Percentiles rank a stretch among this genome's conserved stretches.
phyloP scores from a whole-genome alignment of 306 rosid genomes.

The Boehmeria nivea region DNA sequence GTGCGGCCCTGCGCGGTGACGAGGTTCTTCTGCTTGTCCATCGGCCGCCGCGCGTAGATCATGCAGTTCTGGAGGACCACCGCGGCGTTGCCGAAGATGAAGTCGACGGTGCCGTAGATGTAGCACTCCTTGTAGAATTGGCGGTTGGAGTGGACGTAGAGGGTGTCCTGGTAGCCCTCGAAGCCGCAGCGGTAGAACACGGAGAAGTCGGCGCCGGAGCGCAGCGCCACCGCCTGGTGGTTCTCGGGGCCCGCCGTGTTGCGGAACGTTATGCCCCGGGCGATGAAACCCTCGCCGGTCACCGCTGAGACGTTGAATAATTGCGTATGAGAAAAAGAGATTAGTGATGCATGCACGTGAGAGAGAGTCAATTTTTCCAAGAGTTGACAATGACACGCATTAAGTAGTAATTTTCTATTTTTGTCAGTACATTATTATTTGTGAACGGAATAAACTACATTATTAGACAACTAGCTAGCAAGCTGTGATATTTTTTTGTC shows the following conservation, averaged over 20 bases:
- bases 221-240: constrained; percentile 55
- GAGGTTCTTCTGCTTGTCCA: neutral
- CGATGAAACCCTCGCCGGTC: constrained; percentile 14
- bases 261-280: constrained; percentile 14
- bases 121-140: constrained; percentile 57
- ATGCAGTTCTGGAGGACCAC: constrained; percentile 38
- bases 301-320: constrained; percentile 7
- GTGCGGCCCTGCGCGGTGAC: constrained; percentile 28
- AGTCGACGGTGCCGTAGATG: constrained; percentile 45
- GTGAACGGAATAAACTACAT: too few species aligned
- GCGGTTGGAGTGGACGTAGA: constrained; percentile 36
- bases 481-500: too few species aligned
- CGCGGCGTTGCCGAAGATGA: constrained; percentile 42
- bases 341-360: neutral
- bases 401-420: too few species aligned
- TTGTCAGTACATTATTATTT: too few species aligned
- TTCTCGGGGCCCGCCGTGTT: constrained; percentile 46
- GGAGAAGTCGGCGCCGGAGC: constrained; percentile 45
- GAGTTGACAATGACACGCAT: too few species aligned
- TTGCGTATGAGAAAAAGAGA: neutral
- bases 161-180: constrained; percentile 53
- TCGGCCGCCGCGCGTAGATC: neutral
- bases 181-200: constrained; percentile 45
- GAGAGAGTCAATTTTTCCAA: too few species aligned
- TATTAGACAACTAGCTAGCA: too few species aligned